Conservation (phyloP, 768 basidiomycete genomes). For the Candolleomyces eurysporus region DNA sequence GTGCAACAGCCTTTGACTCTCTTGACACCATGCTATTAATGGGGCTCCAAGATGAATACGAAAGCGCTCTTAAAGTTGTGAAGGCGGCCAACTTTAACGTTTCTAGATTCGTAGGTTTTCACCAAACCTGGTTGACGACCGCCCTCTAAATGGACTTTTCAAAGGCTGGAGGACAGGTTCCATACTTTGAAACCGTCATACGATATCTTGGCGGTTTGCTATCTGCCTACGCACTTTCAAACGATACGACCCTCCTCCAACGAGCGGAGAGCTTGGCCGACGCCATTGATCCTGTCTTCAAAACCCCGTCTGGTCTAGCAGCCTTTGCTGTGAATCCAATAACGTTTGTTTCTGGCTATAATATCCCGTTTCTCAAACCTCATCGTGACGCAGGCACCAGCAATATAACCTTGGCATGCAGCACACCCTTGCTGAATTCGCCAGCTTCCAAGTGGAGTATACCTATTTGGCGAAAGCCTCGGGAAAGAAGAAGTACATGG, state of each 20-base stretch:
- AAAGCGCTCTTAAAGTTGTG: constrained; percentile 56
- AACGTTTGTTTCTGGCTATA: constrained; percentile 36
- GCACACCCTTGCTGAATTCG: constrained; percentile 76
- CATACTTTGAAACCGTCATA: constrained; percentile 86
- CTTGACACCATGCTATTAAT: constrained; percentile 86
- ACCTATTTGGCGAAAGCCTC: constrained; percentile 79
- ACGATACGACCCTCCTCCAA: constrained; percentile 56
- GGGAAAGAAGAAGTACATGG: constrained; percentile 60
- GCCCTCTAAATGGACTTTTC: not conserved
- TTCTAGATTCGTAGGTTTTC: constrained; percentile 33
- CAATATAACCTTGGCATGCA: constrained; percentile 30
- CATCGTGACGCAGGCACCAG: constrained; percentile 10
- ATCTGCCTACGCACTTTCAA: constrained; percentile 76
- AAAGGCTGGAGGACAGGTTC: constrained; percentile 26
- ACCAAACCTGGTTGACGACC: not conserved
- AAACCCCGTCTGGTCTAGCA: constrained; percentile 69
- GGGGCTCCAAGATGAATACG: constrained; percentile 70
- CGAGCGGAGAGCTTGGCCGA: constrained; percentile 78
- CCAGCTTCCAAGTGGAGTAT: constrained; percentile 81
- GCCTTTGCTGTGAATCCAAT: constrained; percentile 65
- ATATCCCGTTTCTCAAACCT: constrained; percentile 2
- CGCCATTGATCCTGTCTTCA: constrained; percentile 71
- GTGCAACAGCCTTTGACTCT: constrained; percentile 74
- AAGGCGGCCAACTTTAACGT: constrained; percentile 48
- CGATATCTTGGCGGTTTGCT: constrained; percentile 88